These are phyloP conservation scores for Xylaria digitata DNA, from an alignment of 2,329 filamentous ascomycete species.

Conservation along the genomic window DNA sequence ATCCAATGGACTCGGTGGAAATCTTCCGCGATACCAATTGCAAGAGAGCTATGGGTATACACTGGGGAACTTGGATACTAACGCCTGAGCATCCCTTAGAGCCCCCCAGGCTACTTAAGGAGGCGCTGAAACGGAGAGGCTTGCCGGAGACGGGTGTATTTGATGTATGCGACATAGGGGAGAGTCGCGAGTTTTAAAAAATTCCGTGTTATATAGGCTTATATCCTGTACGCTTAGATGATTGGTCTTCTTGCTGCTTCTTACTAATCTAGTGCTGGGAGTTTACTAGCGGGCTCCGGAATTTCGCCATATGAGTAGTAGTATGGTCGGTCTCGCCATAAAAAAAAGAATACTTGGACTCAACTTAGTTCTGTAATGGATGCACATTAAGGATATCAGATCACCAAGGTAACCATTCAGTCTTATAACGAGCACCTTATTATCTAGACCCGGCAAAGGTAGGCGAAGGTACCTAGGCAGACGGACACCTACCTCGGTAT, in stretches of 20 bases:
- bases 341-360: too few species aligned
- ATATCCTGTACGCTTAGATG: not conserved
- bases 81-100: constrained; percentile 88
- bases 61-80: constrained; percentile 92
- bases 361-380: not conserved
- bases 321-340: too few species aligned
- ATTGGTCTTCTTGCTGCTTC: not conserved
- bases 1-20: constrained; percentile 87
- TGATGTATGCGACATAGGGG: constrained; percentile 86
- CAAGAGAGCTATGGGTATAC: constrained; percentile 82
- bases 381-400: not conserved
- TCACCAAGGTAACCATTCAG: too few species aligned
- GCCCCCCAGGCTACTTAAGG: constrained; percentile 77
- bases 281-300: not conserved
- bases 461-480: too few species aligned
- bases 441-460: too few species aligned
- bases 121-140: constrained; percentile 75
- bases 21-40: constrained; percentile 89
- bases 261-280: not conserved
- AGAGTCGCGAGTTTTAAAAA: constrained; percentile 77
- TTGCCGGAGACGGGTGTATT: constrained; percentile 79
- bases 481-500: too few species aligned
- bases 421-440: too few species aligned
- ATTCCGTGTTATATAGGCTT: not conserved
- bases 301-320: not conserved